Percentiles rank a stretch among this genome's conserved stretches.
Conservation (phyloP, 1,284 basidiomycete species). For the Papiliotrema flavescens region DNA sequence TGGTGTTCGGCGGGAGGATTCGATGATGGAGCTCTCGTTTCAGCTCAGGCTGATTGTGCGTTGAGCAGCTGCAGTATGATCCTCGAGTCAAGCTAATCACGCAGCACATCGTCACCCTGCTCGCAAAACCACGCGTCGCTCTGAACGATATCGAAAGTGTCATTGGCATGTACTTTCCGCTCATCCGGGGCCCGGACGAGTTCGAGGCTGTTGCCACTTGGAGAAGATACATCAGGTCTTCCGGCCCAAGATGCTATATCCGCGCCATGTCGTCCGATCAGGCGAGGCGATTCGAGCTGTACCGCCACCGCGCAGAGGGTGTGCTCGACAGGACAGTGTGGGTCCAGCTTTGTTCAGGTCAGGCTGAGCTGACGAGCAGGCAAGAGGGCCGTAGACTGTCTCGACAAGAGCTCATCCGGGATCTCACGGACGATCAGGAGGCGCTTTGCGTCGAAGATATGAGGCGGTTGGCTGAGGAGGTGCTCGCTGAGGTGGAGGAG, state of each 20-base stretch:
- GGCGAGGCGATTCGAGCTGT: background rate
- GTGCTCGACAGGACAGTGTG: background rate
- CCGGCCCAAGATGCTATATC: background rate
- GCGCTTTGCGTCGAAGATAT: background rate
- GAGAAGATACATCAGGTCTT: background rate
- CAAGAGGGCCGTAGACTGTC: background rate
- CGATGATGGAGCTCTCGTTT: slow-evolving; percentile 21
- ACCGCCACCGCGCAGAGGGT: background rate
- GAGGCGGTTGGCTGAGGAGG: slow-evolving; percentile 8
- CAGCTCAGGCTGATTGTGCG: slow-evolving; percentile 19
- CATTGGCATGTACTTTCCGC: background rate
- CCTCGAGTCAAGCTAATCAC: background rate
- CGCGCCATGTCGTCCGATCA: background rate
- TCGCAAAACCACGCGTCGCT: background rate
- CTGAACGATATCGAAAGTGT: background rate
- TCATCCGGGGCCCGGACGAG: background rate
- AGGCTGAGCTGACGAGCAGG: background rate
- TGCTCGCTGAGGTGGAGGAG: slow-evolving; percentile 8
- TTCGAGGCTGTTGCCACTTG: background rate
- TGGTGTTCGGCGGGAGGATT: slow-evolving; percentile 7
- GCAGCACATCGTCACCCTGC: background rate
- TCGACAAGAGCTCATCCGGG: background rate
- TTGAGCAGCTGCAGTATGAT: background rate
- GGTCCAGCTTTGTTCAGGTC: background rate
- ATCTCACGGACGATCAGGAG: background rate